Conservation (phyloP, 2,329 filamentous ascomycete species). For the Elsinoe necatrix region DNA sequence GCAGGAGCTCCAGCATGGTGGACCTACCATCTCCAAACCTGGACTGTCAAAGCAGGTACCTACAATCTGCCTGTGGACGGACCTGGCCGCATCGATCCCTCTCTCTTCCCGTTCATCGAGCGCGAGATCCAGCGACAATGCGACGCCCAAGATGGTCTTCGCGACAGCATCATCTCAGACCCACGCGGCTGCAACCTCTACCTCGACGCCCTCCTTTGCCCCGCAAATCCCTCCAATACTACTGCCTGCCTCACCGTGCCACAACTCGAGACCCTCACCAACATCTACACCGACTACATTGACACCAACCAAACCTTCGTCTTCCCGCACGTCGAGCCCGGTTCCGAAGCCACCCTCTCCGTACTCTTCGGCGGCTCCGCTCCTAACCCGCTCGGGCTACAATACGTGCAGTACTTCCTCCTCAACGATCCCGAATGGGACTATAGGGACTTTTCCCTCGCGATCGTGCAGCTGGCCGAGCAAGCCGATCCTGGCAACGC, state of each 20-base stretch:
- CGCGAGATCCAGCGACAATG: slow-evolving; percentile 43
- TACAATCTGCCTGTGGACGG: slow-evolving; percentile 42
- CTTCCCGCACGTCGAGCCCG: slow-evolving; percentile 34
- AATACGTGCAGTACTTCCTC: slow-evolving; percentile 38
- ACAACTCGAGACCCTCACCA: slow-evolving; percentile 37
- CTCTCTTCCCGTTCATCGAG: slow-evolving; percentile 39
- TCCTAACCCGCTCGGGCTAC: slow-evolving; percentile 32
- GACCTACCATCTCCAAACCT: slow-evolving; percentile 40
- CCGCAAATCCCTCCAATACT: slow-evolving; percentile 21
- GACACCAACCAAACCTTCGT: slow-evolving; percentile 36
- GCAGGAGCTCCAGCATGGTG: slow-evolving; percentile 47
- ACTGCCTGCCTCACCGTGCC: slow-evolving; percentile 36
- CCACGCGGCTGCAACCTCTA: slow-evolving; percentile 40
- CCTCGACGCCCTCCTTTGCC: slow-evolving; percentile 36
- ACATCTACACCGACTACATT: slow-evolving; percentile 37
- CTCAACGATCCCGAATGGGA: slow-evolving; percentile 32
- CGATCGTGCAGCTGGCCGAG: slow-evolving; percentile 34
- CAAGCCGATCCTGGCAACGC: slow-evolving; percentile 40
- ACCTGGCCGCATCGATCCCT: slow-evolving; percentile 37
- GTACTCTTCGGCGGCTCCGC: slow-evolving; percentile 31
- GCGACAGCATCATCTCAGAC: slow-evolving; percentile 44
- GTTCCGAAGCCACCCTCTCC: slow-evolving; percentile 32
- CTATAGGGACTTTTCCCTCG: slow-evolving; percentile 33
- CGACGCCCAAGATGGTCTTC: slow-evolving; percentile 42
- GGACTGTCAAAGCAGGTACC: slow-evolving; percentile 38